These are phyloP conservation scores for Wickerhamomyces tratensis DNA, from an alignment of 805 yeast species.

Conservation along the genomic window DNA sequence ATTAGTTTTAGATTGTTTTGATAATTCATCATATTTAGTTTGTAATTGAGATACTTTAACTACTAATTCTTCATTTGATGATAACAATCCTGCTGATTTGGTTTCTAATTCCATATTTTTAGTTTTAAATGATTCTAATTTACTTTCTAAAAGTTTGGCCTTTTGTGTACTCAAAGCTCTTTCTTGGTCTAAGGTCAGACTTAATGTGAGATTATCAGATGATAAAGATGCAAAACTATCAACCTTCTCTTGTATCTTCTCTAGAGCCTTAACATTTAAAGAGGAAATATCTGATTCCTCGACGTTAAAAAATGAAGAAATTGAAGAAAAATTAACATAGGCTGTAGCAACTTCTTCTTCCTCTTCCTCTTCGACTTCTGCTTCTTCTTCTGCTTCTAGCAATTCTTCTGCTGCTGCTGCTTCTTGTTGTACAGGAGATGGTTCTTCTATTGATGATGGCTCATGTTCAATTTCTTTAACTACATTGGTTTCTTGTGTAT, in stretches of 20 bases:
- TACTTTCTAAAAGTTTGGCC: conserved; percentile 21
- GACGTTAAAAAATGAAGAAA: conserved; percentile 26
- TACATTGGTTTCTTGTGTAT: background rate
- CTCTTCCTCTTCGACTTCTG: background rate
- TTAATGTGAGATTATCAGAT: conserved; percentile 26
- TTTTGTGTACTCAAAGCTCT: conserved; percentile 24
- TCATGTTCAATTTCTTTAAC: background rate
- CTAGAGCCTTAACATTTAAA: conserved; percentile 14
- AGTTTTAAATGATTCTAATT: conserved; percentile 15
- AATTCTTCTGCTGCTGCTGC: background rate
- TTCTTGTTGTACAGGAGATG: background rate
- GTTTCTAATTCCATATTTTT: conserved; percentile 15
- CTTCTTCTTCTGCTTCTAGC: background rate
- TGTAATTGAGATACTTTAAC: conserved; percentile 10
- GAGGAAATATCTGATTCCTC: conserved; percentile 14
- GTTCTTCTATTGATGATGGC: background rate
- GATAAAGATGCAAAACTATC: conserved; percentile 25
- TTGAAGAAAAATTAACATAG: conserved; percentile 5
- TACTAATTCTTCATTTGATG: conserved; percentile 14
- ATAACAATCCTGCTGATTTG: conserved; percentile 11
- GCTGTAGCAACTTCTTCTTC: background rate
- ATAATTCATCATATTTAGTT: conserved; percentile 1
- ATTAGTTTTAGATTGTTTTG: conserved; percentile 2
- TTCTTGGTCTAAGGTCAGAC: conserved; percentile 31
- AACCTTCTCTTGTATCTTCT: conserved; percentile 20